phyloP scores from a whole-genome alignment of 2,329 filamentous ascomycete species.

The Salinomyces thailandicus region DNA sequence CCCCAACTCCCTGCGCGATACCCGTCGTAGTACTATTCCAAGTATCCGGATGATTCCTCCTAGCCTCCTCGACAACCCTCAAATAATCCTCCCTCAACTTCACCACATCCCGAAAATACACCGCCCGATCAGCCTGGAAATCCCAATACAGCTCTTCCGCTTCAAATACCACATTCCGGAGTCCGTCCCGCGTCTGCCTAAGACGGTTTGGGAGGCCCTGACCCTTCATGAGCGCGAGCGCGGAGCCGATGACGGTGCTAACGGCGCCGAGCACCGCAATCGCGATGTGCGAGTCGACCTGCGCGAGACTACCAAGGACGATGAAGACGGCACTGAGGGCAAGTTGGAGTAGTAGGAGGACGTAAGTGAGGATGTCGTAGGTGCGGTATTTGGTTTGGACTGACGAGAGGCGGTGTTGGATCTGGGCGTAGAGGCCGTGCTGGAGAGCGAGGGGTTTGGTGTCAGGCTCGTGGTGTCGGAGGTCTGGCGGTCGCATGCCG shows the following conservation, averaged over 20 bases:
- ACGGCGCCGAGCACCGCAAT: constrained; percentile 7
- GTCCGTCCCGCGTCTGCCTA: constrained; percentile 23
- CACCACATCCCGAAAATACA: constrained; percentile 25
- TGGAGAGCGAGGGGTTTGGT: constrained; percentile 15
- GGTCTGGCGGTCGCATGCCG: constrained; percentile 17
- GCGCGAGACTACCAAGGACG: constrained; percentile 22
- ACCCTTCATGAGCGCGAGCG: constrained; percentile 6
- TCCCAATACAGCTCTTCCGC: constrained; percentile 29
- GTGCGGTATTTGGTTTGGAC: constrained; percentile 21
- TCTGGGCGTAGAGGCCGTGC: constrained; percentile 20
- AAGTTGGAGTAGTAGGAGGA: constrained; percentile 24
- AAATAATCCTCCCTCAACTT: constrained; percentile 26
- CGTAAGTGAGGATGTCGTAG: constrained; percentile 22
- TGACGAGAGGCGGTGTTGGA: constrained; percentile 12
- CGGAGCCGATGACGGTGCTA: constrained; percentile 3
- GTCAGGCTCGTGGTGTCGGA: constrained; percentile 12
- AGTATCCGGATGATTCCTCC: constrained; percentile 27
- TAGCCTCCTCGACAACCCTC: constrained; percentile 22
- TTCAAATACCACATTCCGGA: constrained; percentile 25
- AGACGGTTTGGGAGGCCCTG: constrained; percentile 7
- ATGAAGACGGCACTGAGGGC: constrained; percentile 27
- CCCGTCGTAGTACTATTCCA: constrained; percentile 15
- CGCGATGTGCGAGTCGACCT: constrained; percentile 17
- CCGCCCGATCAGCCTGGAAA: constrained; percentile 19
- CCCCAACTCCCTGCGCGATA: constrained; percentile 1